Evolutionary conservation across 179 eudicot species (phyloP).

Genomic region (Beta macrorhiza): DNA sequence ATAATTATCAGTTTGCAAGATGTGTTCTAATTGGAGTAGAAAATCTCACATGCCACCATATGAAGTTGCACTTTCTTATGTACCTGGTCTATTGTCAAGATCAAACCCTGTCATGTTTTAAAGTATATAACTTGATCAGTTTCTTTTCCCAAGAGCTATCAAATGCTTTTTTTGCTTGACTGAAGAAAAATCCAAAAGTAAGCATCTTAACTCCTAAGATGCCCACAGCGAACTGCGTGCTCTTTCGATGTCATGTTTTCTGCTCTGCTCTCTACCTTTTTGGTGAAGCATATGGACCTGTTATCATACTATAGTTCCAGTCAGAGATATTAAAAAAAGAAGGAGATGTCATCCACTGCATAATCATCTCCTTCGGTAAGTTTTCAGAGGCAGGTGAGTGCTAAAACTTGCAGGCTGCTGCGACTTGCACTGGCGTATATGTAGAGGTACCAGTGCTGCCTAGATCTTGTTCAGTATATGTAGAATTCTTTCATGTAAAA

Average conservation of each 20-base stretch:
- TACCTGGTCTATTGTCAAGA: not conserved
- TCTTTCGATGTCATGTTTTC: not conserved
- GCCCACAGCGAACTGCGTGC: not conserved
- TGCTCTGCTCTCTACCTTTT: not conserved
- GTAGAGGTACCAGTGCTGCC: not conserved
- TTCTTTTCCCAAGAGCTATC: not conserved
- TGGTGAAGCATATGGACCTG: not conserved
- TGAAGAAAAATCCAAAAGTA: not conserved
- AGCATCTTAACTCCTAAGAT: not conserved
- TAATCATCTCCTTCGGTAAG: not conserved
- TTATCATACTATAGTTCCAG: not conserved
- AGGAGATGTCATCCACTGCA: not conserved
- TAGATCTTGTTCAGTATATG: not conserved
- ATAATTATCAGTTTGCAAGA: not conserved
- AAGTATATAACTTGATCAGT: not conserved
- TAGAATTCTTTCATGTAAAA: no score
- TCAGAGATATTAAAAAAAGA: not conserved
- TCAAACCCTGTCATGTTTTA: not conserved
- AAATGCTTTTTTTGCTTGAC: constrained; percentile 8
- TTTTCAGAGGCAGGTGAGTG: constrained; percentile 7
- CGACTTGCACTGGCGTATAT: not conserved
- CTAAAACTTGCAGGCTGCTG: not conserved
- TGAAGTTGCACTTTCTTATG: not conserved
- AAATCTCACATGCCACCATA: not conserved
- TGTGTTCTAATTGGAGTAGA: not conserved